Conservation (phyloP, 2,329 filamentous ascomycete genomes). For the Botrytis fragariae region DNA sequence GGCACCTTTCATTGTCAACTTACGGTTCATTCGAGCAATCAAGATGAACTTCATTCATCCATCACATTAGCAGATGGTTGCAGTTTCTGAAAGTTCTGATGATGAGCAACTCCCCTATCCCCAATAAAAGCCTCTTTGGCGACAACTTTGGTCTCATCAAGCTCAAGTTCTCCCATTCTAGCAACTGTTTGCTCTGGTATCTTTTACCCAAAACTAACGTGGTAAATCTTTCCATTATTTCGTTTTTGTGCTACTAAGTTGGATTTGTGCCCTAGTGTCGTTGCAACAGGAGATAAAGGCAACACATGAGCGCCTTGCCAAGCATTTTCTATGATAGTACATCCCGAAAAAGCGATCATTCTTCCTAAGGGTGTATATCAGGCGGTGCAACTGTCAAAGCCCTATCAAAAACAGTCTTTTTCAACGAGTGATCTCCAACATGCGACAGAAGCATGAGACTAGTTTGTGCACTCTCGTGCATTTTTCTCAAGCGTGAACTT, state of each 20-base stretch:
- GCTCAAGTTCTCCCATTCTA: neutral
- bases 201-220: neutral
- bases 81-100: neutral
- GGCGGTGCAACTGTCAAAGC: constrained; percentile 4
- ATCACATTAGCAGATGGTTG: neutral
- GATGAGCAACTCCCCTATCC: neutral
- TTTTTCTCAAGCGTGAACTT: neutral
- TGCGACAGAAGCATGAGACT: constrained; percentile 14
- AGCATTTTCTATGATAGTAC: neutral
- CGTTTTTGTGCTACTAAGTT: neutral
- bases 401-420: neutral
- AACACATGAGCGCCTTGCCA: constrained; percentile 1
- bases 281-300: neutral
- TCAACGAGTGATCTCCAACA: neutral
- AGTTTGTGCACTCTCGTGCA: neutral
- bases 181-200: neutral
- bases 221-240: neutral
- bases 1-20: constrained; percentile 7
- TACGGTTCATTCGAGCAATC: neutral
- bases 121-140: neutral
- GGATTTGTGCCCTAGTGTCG: neutral
- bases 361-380: constrained; percentile 5
- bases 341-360: constrained; percentile 14
- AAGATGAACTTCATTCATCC: neutral
- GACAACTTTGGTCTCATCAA: neutral